A percentile compares a stretch with the other conserved stretches of the same genome.
Conservation (phyloP, 2,329 filamentous ascomycete species). For the Calonectria hawksworthii region DNA sequence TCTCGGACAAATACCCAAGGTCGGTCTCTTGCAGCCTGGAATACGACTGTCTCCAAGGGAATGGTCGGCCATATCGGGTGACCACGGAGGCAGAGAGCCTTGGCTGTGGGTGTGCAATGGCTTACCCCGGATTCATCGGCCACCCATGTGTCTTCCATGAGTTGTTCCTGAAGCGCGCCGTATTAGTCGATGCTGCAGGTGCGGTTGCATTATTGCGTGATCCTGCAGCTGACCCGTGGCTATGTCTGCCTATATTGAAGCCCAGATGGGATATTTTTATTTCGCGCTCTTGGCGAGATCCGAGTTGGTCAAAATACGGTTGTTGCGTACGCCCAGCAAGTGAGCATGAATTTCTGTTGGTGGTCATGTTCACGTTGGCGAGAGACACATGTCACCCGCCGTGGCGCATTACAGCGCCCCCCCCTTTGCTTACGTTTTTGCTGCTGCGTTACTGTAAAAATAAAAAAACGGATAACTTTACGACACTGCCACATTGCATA, state of each 20-base stretch:
- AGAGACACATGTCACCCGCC: not conserved
- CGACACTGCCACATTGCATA: constrained; percentile 1
- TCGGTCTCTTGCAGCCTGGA: constrained; percentile 3
- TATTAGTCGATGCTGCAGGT: constrained; percentile 6
- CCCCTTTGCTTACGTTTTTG: not conserved
- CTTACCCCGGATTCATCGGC: constrained; percentile 17
- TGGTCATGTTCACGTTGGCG: not conserved
- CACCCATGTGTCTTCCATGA: not conserved
- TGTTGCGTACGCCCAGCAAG: not conserved
- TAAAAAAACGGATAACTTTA: not conserved
- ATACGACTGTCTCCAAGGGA: not conserved
- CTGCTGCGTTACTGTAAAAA: not conserved
- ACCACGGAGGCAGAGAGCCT: constrained; percentile 12
- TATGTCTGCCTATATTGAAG: not conserved
- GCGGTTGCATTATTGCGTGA: constrained; percentile 4
- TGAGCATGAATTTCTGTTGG: not conserved
- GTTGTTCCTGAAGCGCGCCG: constrained; percentile 3
- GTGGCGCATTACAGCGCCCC: not conserved
- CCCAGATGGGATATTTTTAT: not conserved
- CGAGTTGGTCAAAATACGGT: not conserved
- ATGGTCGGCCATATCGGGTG: constrained; percentile 13
- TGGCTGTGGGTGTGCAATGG: constrained; percentile 15
- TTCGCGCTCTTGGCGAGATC: constrained; percentile 4
- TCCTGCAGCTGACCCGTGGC: constrained; percentile 19
- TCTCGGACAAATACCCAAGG: not conserved